Evolutionary conservation across 179 eudicot species (phyloP).

Genomic region (Heliamphora pulchella): DNA sequence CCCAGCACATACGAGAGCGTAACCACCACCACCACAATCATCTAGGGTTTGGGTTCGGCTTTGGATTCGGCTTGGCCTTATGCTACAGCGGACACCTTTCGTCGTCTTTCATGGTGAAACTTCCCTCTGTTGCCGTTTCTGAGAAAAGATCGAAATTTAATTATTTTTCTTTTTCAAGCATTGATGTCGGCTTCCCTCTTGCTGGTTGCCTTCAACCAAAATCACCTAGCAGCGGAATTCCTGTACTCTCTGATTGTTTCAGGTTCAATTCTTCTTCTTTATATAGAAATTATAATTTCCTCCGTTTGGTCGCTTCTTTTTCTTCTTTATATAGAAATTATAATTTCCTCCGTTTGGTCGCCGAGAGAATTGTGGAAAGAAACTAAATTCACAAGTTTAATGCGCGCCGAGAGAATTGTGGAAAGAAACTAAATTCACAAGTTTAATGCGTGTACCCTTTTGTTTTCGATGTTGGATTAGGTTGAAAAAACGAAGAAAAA

Average conservation of each 20-base stretch:
- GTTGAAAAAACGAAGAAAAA: background rate
- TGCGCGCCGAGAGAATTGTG: background rate
- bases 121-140: constrained; percentile 9
- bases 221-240: constrained; percentile 12
- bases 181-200: constrained; percentile 21
- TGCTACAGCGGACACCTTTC: background rate
- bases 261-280: constrained; percentile 22
- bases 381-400: background rate
- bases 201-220: constrained; percentile 22
- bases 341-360: background rate
- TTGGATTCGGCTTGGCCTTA: constrained; percentile 2
- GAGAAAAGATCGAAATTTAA: constrained; percentile 5
- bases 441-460: background rate
- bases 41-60: constrained; percentile 13
- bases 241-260: constrained; percentile 27
- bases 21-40: constrained; percentile 14
- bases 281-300: background rate
- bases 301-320: background rate
- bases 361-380: background rate
- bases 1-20: constrained; percentile 28
- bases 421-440: background rate
- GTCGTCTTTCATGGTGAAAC: background rate
- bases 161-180: constrained; percentile 14
- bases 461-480: background rate
- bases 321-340: background rate